These are phyloP conservation scores for Citrus maxima DNA, from an alignment of 345 rosid genomes.

Conservation along the genomic window DNA sequence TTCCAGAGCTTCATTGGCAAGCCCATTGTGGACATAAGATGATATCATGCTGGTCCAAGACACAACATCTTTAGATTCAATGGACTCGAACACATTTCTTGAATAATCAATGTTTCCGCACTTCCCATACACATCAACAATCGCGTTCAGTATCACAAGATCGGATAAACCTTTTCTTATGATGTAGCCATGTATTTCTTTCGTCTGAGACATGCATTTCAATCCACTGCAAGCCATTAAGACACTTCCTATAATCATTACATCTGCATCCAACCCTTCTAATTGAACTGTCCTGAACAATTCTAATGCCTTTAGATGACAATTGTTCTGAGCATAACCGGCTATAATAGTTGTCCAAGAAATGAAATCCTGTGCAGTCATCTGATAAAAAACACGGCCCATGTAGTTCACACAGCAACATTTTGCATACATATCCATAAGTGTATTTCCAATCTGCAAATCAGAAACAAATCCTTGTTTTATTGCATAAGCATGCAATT, in stretches of 20 bases:
- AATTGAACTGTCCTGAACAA: conserved; percentile 46
- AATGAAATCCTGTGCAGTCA: conserved; percentile 59
- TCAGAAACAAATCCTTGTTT: conserved; percentile 50
- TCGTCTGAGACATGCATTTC: conserved; percentile 37
- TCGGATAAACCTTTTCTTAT: conserved; percentile 56
- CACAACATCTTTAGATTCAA: conserved; percentile 60
- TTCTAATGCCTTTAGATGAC: conserved; percentile 41
- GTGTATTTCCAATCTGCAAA: conserved; percentile 65
- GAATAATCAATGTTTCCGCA: conserved; percentile 58
- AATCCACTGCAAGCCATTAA: conserved; percentile 56
- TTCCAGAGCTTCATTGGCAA: conserved; percentile 59
- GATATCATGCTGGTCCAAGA: conserved; percentile 96
- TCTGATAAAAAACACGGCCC: conserved; percentile 49
- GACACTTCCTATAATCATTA: conserved; percentile 75
- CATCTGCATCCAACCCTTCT: conserved; percentile 45
- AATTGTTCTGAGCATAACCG: conserved; percentile 65
- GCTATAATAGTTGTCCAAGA: conserved; percentile 83
- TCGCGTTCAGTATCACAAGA: conserved; percentile 53
- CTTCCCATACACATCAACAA: conserved; percentile 67
- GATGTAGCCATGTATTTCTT: conserved; percentile 67
- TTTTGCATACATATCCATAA: conserved; percentile 77
- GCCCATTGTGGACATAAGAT: conserved; percentile 53
- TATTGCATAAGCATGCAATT: conserved; percentile 67
- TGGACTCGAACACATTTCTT: conserved; percentile 45
- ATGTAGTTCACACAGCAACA: conserved; percentile 53